Conservation (phyloP, 495 filamentous ascomycete genomes). For the Penicillium pulvis region DNA sequence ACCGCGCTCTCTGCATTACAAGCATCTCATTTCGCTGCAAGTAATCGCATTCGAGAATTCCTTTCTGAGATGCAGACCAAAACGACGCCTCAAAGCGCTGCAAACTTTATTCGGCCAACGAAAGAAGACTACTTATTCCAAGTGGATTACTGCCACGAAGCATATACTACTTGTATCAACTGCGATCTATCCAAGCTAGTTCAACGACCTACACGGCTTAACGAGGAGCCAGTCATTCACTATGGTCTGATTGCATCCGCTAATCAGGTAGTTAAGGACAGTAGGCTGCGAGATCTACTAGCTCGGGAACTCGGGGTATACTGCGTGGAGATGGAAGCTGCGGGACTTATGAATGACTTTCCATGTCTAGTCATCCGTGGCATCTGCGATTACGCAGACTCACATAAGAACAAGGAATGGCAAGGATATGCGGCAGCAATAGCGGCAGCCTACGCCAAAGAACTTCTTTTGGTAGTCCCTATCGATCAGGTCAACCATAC, state of each 20-base stretch:
- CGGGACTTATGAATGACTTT: neutral
- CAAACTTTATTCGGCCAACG: too few species aligned
- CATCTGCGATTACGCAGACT: neutral
- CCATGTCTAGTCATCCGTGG: slow-evolving; percentile 1
- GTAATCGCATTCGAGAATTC: too few species aligned
- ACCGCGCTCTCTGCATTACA: too few species aligned
- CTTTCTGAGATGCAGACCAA: too few species aligned
- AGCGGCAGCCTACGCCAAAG: neutral
- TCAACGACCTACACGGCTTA: neutral
- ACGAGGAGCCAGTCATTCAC: neutral
- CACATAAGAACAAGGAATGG: neutral
- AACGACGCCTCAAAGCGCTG: neutral
- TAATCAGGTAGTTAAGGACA: neutral
- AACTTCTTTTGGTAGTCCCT: neutral
- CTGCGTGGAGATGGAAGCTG: slow-evolving; percentile 3
- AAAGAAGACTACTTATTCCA: neutral
- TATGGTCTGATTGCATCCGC: neutral
- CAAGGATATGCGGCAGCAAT: neutral
- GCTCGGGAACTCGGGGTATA: neutral
- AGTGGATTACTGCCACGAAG: neutral
- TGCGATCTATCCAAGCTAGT: neutral
- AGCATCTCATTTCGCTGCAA: too few species aligned
- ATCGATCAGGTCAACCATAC: too few species aligned
- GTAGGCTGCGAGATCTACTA: neutral
- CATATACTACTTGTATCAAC: neutral